phyloP scores from a whole-genome alignment of 169 alveolate genomes.

The Theileria sp. region DNA sequence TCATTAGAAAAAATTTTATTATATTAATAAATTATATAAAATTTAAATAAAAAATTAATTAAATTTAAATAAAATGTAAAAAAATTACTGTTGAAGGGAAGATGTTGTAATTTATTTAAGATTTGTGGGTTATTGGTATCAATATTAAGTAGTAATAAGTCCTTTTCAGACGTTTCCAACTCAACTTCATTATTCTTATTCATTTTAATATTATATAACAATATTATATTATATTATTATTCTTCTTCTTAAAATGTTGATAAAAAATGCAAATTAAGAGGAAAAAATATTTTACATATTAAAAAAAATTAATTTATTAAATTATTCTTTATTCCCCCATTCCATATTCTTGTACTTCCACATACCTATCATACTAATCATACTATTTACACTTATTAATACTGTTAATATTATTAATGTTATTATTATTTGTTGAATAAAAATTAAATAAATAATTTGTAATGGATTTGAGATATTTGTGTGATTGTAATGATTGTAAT shows the following conservation, averaged over 20 bases:
- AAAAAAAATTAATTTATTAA: too few relatives aligned
- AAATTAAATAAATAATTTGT: too few relatives aligned
- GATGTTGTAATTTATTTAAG: not conserved
- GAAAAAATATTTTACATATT: not conserved
- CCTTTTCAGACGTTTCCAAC: not conserved
- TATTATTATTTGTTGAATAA: too few relatives aligned
- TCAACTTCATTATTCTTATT: not conserved
- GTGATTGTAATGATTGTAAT: conserved; percentile 60
- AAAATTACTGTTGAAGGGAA: not conserved
- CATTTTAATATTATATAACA: not conserved
- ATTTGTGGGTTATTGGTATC: not conserved
- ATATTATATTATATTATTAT: too few relatives aligned
- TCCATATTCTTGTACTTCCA: not conserved
- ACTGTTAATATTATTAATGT: too few relatives aligned
- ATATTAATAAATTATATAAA: too few relatives aligned
- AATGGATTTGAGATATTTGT: conserved; percentile 10
- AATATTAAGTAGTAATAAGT: not conserved
- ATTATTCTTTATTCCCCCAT: not conserved
- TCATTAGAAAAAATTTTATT: not conserved
- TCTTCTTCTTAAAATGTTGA: too few relatives aligned
- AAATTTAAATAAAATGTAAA: too few relatives aligned
- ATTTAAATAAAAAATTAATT: too few relatives aligned
- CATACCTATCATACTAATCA: too few relatives aligned
- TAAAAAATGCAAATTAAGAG: not conserved
- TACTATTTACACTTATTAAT: too few relatives aligned